phyloP scores from a whole-genome alignment of 2,329 filamentous ascomycete genomes.

The Chrysosporium queenslandicum region DNA sequence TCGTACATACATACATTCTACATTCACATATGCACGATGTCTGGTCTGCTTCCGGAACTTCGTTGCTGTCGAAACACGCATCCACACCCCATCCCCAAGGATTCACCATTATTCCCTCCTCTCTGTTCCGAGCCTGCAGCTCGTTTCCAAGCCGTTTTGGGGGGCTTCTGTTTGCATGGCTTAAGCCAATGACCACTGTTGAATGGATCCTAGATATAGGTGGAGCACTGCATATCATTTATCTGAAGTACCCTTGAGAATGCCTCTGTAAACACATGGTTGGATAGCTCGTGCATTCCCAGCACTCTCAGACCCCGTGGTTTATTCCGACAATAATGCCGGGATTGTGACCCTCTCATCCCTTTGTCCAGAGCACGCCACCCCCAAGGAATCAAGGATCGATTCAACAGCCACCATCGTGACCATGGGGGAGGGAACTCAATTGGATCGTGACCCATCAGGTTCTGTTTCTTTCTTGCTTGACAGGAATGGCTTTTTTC shows the following conservation, averaged over 20 bases:
- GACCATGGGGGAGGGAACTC: not conserved
- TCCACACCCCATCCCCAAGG: not conserved
- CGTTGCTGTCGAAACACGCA: no score
- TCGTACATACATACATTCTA: no score
- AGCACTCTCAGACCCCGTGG: no score
- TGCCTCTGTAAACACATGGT: not conserved
- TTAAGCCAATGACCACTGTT: not conserved
- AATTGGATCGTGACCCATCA: not conserved
- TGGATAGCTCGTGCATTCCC: not conserved
- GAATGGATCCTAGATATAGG: no score
- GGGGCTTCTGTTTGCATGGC: not conserved
- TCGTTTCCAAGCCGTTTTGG: not conserved
- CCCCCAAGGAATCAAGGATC: not conserved
- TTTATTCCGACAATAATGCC: no score
- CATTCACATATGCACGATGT: not conserved
- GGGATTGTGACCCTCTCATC: not conserved
- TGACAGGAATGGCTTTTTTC: not conserved
- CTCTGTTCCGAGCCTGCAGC: not conserved
- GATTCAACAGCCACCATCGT: not conserved
- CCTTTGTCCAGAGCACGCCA: not conserved
- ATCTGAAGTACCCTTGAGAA: not conserved
- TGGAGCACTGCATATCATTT: no score
- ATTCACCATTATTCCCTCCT: not conserved
- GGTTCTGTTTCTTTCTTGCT: no score
- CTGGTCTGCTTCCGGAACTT: no score